phyloP scores from a whole-genome alignment of 257 asterid species.

The Nicotiana benthamiana region DNA sequence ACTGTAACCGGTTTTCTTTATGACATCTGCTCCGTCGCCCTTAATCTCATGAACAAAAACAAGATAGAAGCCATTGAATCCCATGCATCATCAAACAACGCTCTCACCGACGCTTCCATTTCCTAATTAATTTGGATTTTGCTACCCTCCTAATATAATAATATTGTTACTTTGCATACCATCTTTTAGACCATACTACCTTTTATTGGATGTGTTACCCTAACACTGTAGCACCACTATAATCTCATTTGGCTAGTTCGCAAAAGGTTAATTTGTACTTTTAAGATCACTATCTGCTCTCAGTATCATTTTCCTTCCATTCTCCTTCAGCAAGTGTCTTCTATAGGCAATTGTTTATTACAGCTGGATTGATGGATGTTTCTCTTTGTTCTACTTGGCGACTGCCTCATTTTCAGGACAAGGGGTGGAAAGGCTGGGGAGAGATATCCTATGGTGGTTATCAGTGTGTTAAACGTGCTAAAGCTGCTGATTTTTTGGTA shows the following conservation, averaged over 20 bases:
- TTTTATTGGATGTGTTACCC: not conserved
- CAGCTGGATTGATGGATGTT: constrained; percentile 1
- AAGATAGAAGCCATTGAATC: not conserved
- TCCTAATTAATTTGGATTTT: not conserved
- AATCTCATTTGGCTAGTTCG: not conserved
- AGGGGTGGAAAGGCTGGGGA: constrained; percentile 99
- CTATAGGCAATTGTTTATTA: not conserved
- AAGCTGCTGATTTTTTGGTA: constrained; percentile 94
- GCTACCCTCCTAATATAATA: not conserved
- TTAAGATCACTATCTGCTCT: not conserved
- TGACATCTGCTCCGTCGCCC: not conserved
- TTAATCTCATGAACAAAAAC: not conserved
- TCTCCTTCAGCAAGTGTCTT: not conserved
- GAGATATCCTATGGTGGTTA: constrained; percentile 92
- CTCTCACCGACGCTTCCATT: not conserved
- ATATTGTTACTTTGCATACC: not conserved
- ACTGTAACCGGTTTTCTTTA: not conserved
- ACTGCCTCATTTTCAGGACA: constrained; percentile 34
- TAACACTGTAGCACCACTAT: not conserved
- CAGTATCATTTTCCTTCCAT: not conserved
- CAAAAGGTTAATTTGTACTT: not conserved
- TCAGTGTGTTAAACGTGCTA: constrained; percentile 65
- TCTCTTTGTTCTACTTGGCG: not conserved
- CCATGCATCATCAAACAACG: not conserved
- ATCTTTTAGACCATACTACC: not conserved